Evolutionary conservation across 306 rosid genomes (phyloP).

Genomic region (Senna siamea): DNA sequence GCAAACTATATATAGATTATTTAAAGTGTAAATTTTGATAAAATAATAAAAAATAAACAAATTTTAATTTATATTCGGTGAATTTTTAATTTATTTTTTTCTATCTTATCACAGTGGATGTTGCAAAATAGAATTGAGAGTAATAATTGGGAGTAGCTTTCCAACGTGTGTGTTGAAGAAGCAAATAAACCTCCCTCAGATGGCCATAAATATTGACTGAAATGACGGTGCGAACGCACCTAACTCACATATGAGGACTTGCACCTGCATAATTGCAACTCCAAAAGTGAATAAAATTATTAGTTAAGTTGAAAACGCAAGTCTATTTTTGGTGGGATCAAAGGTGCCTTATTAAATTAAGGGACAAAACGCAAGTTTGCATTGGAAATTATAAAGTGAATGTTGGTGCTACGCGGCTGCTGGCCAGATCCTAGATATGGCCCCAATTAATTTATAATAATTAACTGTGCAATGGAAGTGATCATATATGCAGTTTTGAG

Average conservation of each 20-base stretch:
- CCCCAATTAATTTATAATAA: too few relatives aligned
- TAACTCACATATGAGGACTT: neutral
- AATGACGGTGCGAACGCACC: neutral
- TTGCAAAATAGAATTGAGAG: neutral
- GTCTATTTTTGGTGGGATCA: neutral
- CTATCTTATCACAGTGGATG: too few relatives aligned
- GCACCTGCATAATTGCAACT: neutral
- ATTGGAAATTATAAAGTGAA: neutral
- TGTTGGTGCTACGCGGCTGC: too few relatives aligned
- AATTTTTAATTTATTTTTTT: too few relatives aligned
- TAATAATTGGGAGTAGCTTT: too few relatives aligned
- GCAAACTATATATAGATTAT: too few relatives aligned
- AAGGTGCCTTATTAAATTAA: neutral
- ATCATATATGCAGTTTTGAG: too few relatives aligned
- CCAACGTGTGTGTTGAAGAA: neutral
- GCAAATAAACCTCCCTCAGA: constrained; percentile 47
- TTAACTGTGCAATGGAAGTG: too few relatives aligned
- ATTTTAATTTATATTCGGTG: too few relatives aligned
- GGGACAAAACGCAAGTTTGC: neutral
- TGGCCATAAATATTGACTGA: neutral
- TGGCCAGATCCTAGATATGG: too few relatives aligned
- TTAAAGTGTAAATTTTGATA: too few relatives aligned
- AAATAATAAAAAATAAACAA: too few relatives aligned
- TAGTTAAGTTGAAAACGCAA: constrained; percentile 23
- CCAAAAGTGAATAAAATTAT: neutral